Base-by-base conservation (phyloP, 805 yeast genomes). In the Pichia occidentalis region DNA sequence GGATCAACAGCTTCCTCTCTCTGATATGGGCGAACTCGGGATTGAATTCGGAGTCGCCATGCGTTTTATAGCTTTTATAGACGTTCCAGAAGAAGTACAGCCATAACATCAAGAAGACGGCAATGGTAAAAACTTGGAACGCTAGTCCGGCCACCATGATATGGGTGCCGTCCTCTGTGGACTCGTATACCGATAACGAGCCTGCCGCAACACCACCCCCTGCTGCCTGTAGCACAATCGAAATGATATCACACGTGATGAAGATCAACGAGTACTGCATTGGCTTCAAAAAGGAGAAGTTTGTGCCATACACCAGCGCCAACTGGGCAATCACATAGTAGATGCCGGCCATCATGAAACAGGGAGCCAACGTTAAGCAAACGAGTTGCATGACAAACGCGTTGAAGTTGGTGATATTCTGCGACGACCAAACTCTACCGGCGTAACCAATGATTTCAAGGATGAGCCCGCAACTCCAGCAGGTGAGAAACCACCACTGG, bases 291-390 rank as follows among this genome's bases (percentile, higher is more conserved):
- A 61, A 17, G 0, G 87, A 75, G 46, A 60, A 77, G 13, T 61
- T 52, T 40, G 65, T 61, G 2, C 85, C 85, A 50, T 75, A 77
- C 1, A 84, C 57, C 39, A 79, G 75, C 32, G 78, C 64, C 34
- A 81, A 49, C 57, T 84, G 81, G 5, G 82, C 86, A 46, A 86
- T 60, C 37, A 77, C 65, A 47, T 71, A 80, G 60, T 86, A 87
- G 3, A 86, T 66, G 1, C 90, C 95, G 4, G 83, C 95, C 84
- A 84, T 81, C 31, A 83, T 64, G 56, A 86, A 81, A 16, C 85
- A 85, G 0, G 95, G 95, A 0, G 85, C 90, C 33, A 86, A 59
- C 0, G 90, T 84, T 39, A 85, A 61, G 50, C 79, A 67, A 39
- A 78, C 71, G 45, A 80, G 71, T 56, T 86, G 94, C 49, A 78